These are phyloP conservation scores for Trametes sp. DNA, from an alignment of 1,284 basidiomycete species.

Conservation along the genomic window DNA sequence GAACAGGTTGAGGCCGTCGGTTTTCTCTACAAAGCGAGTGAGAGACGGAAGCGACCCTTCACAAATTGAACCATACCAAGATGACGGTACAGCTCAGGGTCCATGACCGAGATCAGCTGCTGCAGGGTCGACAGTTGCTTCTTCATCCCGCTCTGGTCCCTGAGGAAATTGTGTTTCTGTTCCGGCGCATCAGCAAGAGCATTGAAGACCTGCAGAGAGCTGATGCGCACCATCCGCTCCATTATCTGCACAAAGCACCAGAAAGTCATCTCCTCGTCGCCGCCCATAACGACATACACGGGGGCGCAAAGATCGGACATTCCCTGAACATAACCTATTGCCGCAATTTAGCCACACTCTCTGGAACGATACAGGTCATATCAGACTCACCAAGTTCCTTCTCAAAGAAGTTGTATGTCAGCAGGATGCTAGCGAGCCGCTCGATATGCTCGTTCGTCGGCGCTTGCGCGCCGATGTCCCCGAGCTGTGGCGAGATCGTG, in stretches of 20 bases:
- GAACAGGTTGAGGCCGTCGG: conserved; percentile 93
- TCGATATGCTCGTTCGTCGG: conserved; percentile 89
- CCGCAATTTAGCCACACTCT: neutral
- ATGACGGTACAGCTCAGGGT: conserved; percentile 91
- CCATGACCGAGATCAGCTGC: conserved; percentile 91
- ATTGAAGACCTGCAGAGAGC: neutral
- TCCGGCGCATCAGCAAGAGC: conserved; percentile 1
- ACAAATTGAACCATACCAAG: conserved; percentile 58
- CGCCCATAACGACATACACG: conserved; percentile 90
- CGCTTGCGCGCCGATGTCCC: conserved; percentile 82
- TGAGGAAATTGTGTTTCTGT: conserved; percentile 92
- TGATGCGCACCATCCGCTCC: conserved; percentile 84
- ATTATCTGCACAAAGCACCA: conserved; percentile 97
- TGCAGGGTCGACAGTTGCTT: conserved; percentile 90
- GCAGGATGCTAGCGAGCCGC: conserved; percentile 78
- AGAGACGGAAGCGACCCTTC: conserved; percentile 7
- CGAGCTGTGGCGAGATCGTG: conserved; percentile 73
- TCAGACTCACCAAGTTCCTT: conserved; percentile 79
- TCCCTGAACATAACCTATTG: conserved; percentile 87
- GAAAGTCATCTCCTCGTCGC: conserved; percentile 90
- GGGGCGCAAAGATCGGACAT: conserved; percentile 98
- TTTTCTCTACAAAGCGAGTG: conserved; percentile 67
- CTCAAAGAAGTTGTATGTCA: conserved; percentile 94
- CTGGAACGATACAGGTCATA: neutral
- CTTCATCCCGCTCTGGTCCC: conserved; percentile 99